These are phyloP conservation scores for Tuctoria greenei DNA, from an alignment of 176 grass and related monocot genomes.

Conservation along the genomic window DNA sequence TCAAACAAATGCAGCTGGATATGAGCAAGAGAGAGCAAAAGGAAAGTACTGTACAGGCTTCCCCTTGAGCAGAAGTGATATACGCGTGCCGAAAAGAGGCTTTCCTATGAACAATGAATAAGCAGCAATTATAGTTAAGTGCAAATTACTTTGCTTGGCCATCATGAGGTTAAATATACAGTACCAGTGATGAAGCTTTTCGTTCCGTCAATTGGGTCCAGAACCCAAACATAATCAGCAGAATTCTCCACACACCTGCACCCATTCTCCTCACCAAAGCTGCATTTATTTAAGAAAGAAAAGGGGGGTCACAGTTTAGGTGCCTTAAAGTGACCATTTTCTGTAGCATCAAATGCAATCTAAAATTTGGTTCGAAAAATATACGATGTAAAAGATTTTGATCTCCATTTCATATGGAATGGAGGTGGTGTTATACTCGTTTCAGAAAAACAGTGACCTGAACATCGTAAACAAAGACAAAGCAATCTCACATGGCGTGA, in stretches of 20 bases:
- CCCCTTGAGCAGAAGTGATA: slow-evolving; percentile 75
- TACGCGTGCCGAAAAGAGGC: slow-evolving; percentile 85
- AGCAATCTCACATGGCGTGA: slow-evolving; percentile 67
- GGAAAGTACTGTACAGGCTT: slow-evolving; percentile 61
- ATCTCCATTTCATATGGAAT: too few relatives aligned
- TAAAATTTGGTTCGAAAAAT: too few relatives aligned
- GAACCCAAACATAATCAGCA: slow-evolving; percentile 89
- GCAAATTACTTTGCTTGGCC: neutral
- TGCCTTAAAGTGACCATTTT: slow-evolving; percentile 2
- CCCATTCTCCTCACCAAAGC: slow-evolving; percentile 89
- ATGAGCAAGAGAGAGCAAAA: slow-evolving; percentile 24
- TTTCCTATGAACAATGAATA: slow-evolving; percentile 62
- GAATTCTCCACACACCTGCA: slow-evolving; percentile 65
- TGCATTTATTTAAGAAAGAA: slow-evolving; percentile 28
- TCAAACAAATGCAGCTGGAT: slow-evolving; percentile 1
- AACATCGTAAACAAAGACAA: slow-evolving; percentile 2
- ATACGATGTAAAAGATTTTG: too few relatives aligned
- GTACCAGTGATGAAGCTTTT: slow-evolving; percentile 94
- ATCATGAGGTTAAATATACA: slow-evolving; percentile 1
- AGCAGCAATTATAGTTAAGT: neutral
- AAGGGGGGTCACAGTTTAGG: neutral
- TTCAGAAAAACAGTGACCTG: neutral
- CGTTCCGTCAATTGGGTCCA: slow-evolving; percentile 92
- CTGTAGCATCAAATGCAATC: too few relatives aligned
- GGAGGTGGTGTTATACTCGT: too few relatives aligned